A percentile compares a stretch with the other conserved stretches of the same genome.
Evolutionary conservation across 345 rosid genomes (phyloP).

Genomic region (Triadica sebifera): DNA sequence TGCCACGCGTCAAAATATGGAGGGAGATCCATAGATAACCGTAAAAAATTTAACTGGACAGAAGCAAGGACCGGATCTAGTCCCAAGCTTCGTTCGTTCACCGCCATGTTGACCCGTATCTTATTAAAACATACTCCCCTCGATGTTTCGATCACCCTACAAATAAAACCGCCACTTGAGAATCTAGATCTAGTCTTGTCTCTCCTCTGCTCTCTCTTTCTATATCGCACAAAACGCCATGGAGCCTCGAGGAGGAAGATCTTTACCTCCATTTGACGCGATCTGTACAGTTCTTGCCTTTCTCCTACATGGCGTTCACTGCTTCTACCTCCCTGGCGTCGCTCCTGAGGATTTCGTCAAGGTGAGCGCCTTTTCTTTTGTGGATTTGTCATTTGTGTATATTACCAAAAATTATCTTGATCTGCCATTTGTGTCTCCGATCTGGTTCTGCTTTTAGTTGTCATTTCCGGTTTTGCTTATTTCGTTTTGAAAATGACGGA

Average conservation of each 20-base stretch:
- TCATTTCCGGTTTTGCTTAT: background rate
- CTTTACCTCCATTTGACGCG: conserved; percentile 30
- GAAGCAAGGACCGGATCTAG: background rate
- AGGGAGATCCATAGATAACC: background rate
- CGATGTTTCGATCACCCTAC: background rate
- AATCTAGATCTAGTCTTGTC: no score
- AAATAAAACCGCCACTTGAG: background rate
- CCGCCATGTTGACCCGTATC: background rate
- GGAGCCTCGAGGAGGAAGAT: conserved; percentile 40
- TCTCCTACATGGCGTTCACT: conserved; percentile 54
- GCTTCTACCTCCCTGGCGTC: conserved; percentile 98
- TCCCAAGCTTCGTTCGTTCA: background rate
- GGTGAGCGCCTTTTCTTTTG: conserved; percentile 36
- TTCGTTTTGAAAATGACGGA: background rate
- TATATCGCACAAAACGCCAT: conserved; percentile 26
- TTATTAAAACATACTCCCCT: conserved; percentile 8
- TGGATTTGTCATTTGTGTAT: background rate
- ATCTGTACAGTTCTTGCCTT: conserved; percentile 13
- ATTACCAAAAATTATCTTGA: conserved; percentile 1
- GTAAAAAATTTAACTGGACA: background rate
- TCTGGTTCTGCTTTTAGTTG: background rate
- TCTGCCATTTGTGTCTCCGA: background rate
- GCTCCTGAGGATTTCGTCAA: conserved; percentile 88
- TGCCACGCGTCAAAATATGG: background rate
- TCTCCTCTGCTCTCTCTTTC: background rate